Conservation (phyloP, 805 yeast genomes). For the Lipomyces yamadae region DNA sequence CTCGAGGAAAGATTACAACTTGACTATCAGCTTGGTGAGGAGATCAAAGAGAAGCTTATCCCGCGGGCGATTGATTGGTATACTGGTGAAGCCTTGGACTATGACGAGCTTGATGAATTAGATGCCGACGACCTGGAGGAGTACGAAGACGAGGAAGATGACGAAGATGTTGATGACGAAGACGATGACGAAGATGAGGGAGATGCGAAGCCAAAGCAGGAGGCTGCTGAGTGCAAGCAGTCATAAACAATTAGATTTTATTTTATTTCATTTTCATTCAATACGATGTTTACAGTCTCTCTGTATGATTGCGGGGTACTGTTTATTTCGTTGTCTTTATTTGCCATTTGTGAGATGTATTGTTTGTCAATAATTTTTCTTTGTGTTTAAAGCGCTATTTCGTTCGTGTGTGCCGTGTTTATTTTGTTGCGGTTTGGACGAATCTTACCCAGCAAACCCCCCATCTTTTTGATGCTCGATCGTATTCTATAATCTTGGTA, state of each 20-base stretch:
- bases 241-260: conserved; percentile 39
- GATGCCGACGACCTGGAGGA: conserved; percentile 66
- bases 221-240: conserved; percentile 66
- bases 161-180: conserved; percentile 53
- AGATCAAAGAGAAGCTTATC: conserved; percentile 90
- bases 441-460: background rate
- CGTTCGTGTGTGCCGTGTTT: background rate
- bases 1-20: conserved; percentile 83
- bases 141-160: conserved; percentile 65
- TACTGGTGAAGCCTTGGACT: conserved; percentile 93
- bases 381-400: background rate
- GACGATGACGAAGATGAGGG: conserved; percentile 50
- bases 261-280: background rate
- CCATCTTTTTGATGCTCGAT: background rate
- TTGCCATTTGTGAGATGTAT: background rate
- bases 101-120: conserved; percentile 65
- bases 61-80: conserved; percentile 99
- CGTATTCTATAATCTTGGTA: background rate
- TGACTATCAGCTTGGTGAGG: conserved; percentile 96
- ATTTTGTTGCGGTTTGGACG: background rate
- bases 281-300: background rate
- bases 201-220: conserved; percentile 53
- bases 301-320: background rate
- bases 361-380: background rate
- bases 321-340: background rate